Evolutionary conservation across 129 eudicot species (phyloP), one percentile per base, ranked within the genome.

Genomic region (Rutidosis leptorrhynchoides): DNA sequence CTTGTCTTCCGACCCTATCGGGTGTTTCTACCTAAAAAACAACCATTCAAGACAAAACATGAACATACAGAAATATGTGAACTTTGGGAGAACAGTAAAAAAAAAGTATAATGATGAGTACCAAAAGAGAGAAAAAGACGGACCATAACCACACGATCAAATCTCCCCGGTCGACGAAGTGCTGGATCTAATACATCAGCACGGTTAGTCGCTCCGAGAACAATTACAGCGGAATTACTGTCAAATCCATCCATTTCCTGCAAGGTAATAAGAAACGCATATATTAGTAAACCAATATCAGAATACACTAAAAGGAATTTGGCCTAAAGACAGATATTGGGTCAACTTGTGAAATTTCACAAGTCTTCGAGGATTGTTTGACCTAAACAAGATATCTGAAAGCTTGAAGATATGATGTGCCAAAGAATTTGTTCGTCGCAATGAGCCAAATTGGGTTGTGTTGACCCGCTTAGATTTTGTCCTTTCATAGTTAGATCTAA

Each of bases 211-310:
- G 99, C 99, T 58, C 97, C 99, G 73, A 94, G 97, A 71, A 94
- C 99, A 45, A 94, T 94, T 28, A 94, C 99, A 54, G 99, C 97
- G 16, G 99, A 89, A 64, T 84, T 94, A 84, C 97, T 94, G 69
- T 94, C 99, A 76, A 94, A 94, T 64, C 99, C 99, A 84, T 94
- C 99, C 99, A 94, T 94, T 72, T 94, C 99, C 99, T 94, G 94
- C 85, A 84, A 49, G 24, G 63, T 30, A 32, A 28, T 75, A 42
- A 30, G 58, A 30, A 74, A 30, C 53, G 49, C 57, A 77, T 65
- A 54, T 32, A 10, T 58, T 10, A 51, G 16, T 12, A 19, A 30
- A 28, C 19, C 11, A 57, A 3, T 51, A 27, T 5, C 19, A 62
- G 21, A 7, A 77, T 57, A 26, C 54, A 22, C 55, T 17, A 59